These are phyloP conservation scores for Tricholoma terreum DNA, from an alignment of 768 basidiomycete genomes.

Conservation along the genomic window DNA sequence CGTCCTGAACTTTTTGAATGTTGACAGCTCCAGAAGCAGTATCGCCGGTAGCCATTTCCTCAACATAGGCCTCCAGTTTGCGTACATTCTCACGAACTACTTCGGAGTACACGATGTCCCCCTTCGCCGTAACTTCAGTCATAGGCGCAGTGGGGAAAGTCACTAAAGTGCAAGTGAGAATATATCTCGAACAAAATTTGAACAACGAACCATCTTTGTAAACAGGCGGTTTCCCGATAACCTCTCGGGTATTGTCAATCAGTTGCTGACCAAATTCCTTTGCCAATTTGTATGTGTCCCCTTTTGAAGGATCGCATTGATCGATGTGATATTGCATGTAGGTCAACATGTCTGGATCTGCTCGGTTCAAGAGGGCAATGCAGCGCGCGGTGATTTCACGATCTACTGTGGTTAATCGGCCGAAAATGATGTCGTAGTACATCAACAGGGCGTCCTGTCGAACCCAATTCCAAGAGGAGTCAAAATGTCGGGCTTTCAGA, in stretches of 20 bases:
- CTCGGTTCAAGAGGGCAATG: constrained; percentile 96
- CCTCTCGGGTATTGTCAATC: constrained; percentile 89
- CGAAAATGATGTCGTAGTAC: constrained; percentile 99
- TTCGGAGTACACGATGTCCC: constrained; percentile 93
- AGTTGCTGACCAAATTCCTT: constrained; percentile 97
- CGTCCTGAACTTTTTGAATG: constrained; percentile 96
- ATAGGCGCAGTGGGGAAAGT: constrained; percentile 98
- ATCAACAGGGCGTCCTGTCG: constrained; percentile 94
- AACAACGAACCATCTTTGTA: constrained; percentile 88
- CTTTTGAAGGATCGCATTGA: constrained; percentile 72
- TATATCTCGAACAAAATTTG: not conserved
- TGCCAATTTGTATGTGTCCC: constrained; percentile 91
- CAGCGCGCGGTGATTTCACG: constrained; percentile 96
- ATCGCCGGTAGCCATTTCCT: constrained; percentile 97
- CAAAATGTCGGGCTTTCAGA: constrained; percentile 95
- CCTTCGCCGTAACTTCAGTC: constrained; percentile 90
- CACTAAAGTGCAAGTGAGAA: constrained; percentile 43
- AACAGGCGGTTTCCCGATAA: constrained; percentile 76
- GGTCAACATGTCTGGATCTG: constrained; percentile 84
- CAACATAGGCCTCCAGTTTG: constrained; percentile 95
- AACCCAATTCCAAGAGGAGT: constrained; percentile 99
- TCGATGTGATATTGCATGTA: constrained; percentile 98
- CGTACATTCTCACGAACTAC: constrained; percentile 95
- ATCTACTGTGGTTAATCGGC: constrained; percentile 89
- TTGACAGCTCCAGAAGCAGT: constrained; percentile 81